Evolutionary conservation across 192 early-diverging fungal genomes (phyloP).

Genomic region (Podochytrium sp.): DNA sequence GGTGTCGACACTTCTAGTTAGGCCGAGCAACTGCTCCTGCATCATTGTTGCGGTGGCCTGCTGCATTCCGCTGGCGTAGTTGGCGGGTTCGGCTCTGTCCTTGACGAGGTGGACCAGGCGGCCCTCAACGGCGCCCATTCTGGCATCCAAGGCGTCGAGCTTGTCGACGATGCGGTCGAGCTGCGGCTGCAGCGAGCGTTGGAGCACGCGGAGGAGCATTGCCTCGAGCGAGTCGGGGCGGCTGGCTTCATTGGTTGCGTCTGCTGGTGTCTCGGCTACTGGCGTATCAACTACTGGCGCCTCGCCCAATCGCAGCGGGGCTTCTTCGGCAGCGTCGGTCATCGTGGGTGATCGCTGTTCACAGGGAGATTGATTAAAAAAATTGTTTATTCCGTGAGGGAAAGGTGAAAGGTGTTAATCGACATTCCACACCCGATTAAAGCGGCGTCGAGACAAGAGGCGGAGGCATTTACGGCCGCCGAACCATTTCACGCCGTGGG

Average conservation of each 20-base stretch:
- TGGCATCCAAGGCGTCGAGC: constrained; percentile 6
- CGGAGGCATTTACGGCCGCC: no score
- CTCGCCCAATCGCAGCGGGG: no score
- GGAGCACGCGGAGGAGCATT: background rate
- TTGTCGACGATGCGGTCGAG: constrained; percentile 1
- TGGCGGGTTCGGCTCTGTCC: background rate
- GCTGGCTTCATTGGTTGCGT: background rate
- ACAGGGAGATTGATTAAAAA: no score
- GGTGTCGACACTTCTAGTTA: background rate
- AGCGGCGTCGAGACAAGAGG: no score
- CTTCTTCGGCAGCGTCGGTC: background rate
- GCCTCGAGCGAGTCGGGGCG: no score
- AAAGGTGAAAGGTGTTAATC: no score
- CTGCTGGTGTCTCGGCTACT: background rate
- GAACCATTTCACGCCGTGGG: no score
- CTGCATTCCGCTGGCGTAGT: constrained; percentile 11
- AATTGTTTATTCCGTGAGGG: no score
- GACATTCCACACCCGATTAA: no score
- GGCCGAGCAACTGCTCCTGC: constrained; percentile 16
- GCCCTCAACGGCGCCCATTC: constrained; percentile 8
- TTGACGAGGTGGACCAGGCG: background rate
- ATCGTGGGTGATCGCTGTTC: no score
- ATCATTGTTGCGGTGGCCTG: constrained; percentile 11
- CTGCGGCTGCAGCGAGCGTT: background rate
- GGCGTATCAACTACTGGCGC: background rate